Evolutionary conservation across 257 asterid species (phyloP), one percentile per base, ranked within the genome.

Genomic region (Jacaranda copaia): DNA sequence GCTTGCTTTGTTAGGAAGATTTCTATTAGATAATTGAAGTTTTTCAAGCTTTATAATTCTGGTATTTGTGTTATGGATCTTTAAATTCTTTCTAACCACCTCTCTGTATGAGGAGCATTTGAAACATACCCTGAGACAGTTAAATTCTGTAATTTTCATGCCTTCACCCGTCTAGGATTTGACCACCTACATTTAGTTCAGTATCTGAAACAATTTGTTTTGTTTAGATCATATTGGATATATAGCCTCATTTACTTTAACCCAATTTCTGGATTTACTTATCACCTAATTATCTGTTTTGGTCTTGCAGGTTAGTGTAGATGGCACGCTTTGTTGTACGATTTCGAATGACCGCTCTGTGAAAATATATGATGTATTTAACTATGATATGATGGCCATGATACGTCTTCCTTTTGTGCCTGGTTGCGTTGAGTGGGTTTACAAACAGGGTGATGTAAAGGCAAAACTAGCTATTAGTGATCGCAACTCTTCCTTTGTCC

Each of bases 361-460:
- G 81, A 96, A 96, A 84, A 86, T 96, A 88, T 96, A 89, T 82
- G 99, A 96, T 81, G 98, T 96, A 40, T 91, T 91, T 81, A 96
- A 96, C 89, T 96, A 89, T 81, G 99, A 96, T 81, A 96, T 96
- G 99, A 96, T 96, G 98, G 93, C 97, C 72, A 96, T 96, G 99
- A 87, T 96, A 81, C 93, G 97, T 61, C 90, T 93, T 73, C 90
- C 97, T 4, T 96, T 88, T 81, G 90, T 90, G 85, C 97, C 99
- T 75, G 96, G 98, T 36, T 88, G 90, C 85, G 84, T 82, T 58
- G 97, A 91, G 67, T 96, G 99, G 98, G 96, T 96, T 56, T 96
- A 93, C 80, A 96, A 89, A 81, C 97, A 84, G 83, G 98, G 99
- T 79, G 97, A 89, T 78, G 93, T 91, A 62, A 93, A 91, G 86